Conservation (phyloP, 768 basidiomycete species). For the Tulasnella sp. region DNA sequence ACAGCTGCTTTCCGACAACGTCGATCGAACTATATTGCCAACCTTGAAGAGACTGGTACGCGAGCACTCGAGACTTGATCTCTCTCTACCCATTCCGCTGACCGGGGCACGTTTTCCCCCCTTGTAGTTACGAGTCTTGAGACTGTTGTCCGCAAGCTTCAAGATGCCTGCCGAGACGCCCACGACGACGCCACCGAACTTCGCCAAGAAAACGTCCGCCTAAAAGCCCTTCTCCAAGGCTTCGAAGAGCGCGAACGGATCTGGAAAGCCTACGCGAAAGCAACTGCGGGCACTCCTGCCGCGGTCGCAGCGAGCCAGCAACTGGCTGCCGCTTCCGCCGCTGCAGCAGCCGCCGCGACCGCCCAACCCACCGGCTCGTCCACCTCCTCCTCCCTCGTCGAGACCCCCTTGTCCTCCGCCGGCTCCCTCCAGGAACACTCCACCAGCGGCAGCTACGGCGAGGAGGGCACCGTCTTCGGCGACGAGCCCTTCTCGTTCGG, state of each 20-base stretch:
- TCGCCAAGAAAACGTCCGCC: constrained; percentile 64
- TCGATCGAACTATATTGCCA: constrained; percentile 84
- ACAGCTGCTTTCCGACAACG: constrained; percentile 38
- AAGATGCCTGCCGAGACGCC: constrained; percentile 75
- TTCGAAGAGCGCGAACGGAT: constrained; percentile 57
- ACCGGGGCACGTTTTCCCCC: constrained; percentile 10
- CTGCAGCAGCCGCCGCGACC: constrained; percentile 6
- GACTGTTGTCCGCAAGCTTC: constrained; percentile 80
- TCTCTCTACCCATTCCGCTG: constrained; percentile 22
- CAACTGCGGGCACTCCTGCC: constrained; percentile 41
- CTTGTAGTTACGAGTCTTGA: constrained; percentile 75
- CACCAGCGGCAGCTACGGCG: constrained; percentile 24
- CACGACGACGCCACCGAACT: constrained; percentile 64
- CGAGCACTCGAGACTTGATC: constrained; percentile 34
- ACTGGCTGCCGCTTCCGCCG: constrained; percentile 51
- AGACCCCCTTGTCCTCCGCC: constrained; percentile 27
- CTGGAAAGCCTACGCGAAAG: constrained; percentile 37
- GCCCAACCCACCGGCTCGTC: constrained; percentile 47
- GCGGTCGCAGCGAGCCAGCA: constrained; percentile 48
- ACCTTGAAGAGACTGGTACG: constrained; percentile 76
- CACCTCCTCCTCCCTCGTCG: constrained; percentile 46
- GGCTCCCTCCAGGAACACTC: constrained; percentile 24
- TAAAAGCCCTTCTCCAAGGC: constrained; percentile 41
- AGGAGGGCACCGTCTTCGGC: constrained; percentile 32
- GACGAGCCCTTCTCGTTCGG: constrained; percentile 29